Evolutionary conservation across 495 filamentous ascomycete species (phyloP), one percentile per base, ranked within the genome.

Genomic region (Hyaloscypha hepaticicola): DNA sequence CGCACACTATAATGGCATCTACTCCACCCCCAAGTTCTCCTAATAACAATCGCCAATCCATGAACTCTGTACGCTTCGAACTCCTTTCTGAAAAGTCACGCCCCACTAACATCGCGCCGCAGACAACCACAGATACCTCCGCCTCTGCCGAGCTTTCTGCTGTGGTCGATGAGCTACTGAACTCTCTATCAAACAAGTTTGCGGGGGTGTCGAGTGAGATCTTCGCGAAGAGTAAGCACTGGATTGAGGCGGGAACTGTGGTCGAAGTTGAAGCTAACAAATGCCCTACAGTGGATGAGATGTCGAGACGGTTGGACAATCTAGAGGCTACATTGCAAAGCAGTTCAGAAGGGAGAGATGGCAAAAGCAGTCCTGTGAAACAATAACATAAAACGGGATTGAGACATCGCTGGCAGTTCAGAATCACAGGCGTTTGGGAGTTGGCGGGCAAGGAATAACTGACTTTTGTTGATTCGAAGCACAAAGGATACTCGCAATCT

Each of bases 221-320:
- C 55, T 92, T 96, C 70, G 83, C 88, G 41, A 97, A 97, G 75
- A 89, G 93, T 96, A 77, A 53, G 87, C 24, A 25, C 38, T 45
- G 38, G 11, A 45, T 80, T 52, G 26, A 45, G 11, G 38, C 38
- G 9, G 38, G 31, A 33, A 1, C 31, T 33, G 7, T 33, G 1
- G 7, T 45, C 38, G 11, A 45, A 45, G 38, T 4, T 3, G 11
- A 45, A 45, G 38, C 38, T 45, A 45, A 45, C 16, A 4, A 16
- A 45, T 53, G 25, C 3, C 1, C 27, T 41, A 31, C 66, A 97
- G 93, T 98, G 87, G 94, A 98, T 70, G 95, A 97, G 61, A 97
- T 98, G 94, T 88, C 91, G 14, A 82, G 88, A 64, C 88, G 94
- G 21, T 77, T 98, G 5, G 94, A 98, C 73, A 90, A 88, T 56